These are phyloP conservation scores for Cucurbita maxima DNA, from an alignment of 306 rosid species.

Conservation along the genomic window DNA sequence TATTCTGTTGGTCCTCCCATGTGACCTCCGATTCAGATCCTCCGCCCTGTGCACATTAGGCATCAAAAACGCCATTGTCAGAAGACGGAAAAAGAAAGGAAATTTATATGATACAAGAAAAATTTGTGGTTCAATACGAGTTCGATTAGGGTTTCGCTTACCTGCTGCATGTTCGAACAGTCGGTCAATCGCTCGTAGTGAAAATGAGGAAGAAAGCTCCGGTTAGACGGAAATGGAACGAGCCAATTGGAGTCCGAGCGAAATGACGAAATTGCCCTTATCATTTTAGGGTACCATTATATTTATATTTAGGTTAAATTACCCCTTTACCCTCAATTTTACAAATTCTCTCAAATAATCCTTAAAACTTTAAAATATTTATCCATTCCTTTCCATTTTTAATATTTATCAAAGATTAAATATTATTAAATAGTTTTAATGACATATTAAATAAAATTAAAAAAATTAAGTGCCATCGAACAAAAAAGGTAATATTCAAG, in stretches of 20 bases:
- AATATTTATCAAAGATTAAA: no score
- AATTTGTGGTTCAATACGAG: background rate
- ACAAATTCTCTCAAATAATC: no score
- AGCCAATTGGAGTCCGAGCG: background rate
- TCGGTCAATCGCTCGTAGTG: background rate
- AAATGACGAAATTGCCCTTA: background rate
- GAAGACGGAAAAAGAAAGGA: background rate
- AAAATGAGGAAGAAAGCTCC: background rate
- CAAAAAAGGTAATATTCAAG: no score
- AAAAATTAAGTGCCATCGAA: no score
- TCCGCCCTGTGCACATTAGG: conserved; percentile 34
- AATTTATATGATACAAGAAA: background rate
- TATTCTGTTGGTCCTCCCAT: conserved; percentile 78
- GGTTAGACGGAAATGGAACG: background rate
- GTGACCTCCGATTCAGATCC: conserved; percentile 79
- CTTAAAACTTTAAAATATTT: no score
- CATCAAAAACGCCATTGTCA: background rate
- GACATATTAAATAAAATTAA: no score
- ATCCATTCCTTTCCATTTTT: no score
- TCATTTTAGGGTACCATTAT: background rate
- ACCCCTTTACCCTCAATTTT: no score
- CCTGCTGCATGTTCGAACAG: conserved; percentile 39
- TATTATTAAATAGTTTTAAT: no score
- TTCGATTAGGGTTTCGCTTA: conserved; percentile 9
- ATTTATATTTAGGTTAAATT: no score